These are phyloP conservation scores for Arthroderma sp. DNA, from an alignment of 2,329 filamentous ascomycete species.

Conservation along the genomic window DNA sequence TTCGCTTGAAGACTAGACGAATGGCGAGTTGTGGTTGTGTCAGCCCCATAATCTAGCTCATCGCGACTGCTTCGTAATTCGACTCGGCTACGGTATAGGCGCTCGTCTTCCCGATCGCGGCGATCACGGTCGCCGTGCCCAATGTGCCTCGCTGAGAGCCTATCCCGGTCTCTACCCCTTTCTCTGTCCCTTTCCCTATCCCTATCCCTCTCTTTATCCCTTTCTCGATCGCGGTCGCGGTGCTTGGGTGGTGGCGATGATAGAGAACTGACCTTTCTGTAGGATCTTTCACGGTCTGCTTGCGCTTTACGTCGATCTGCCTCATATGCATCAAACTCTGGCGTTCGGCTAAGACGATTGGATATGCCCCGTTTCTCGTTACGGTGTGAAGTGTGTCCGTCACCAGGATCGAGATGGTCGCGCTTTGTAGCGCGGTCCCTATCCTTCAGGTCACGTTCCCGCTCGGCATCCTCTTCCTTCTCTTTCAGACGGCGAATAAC, in stretches of 20 bases:
- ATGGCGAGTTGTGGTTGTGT: constrained; percentile 38
- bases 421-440: constrained; percentile 37
- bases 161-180: constrained; percentile 30
- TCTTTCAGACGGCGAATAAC: constrained; percentile 81
- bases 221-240: constrained; percentile 16
- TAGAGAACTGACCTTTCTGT: constrained; percentile 62
- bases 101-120: constrained; percentile 75
- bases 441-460: constrained; percentile 45
- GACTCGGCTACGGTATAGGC: constrained; percentile 68
- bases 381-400: constrained; percentile 20
- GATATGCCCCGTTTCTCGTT: constrained; percentile 27
- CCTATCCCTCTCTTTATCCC: constrained; percentile 13
- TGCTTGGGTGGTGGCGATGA: constrained; percentile 32
- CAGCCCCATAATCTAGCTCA: constrained; percentile 81
- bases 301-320: constrained; percentile 88
- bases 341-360: constrained; percentile 62
- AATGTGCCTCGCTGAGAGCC: constrained; percentile 25
- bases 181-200: constrained; percentile 25
- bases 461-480: constrained; percentile 70
- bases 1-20: constrained; percentile 40
- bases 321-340: constrained; percentile 89
- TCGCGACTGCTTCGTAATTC: constrained; percentile 70
- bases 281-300: constrained; percentile 85
- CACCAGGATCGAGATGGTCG: constrained; percentile 30
- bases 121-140: constrained; percentile 56